Evolutionary conservation across 306 rosid species (phyloP), one percentile per base, ranked within the genome.

Genomic region (Castanopsis chinensis): DNA sequence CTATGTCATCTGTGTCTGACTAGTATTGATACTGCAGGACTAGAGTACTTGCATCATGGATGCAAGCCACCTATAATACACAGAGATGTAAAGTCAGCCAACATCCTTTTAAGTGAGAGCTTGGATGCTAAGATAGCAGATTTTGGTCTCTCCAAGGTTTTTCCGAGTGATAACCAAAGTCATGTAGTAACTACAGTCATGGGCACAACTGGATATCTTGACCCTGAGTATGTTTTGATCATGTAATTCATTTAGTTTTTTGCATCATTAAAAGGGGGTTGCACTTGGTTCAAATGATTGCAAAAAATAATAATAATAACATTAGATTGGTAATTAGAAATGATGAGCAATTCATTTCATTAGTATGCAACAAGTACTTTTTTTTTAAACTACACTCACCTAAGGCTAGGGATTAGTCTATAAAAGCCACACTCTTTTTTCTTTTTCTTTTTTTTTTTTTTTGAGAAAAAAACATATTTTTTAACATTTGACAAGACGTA

Each of bases 171-270:
- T 1, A 76, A 55, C 53, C 79, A n/a, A 71, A 83, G 52, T 45
- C 52, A 61, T 49, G 82, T 61, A 14, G 83, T 74, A 55, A 51
- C 81, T 20, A 27, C 67, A 18, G 75, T 85, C 57, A 81, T 89
- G 92, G 94, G 97, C 23, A 91, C 97, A 11, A 87, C 81, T 79
- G 94, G 97, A 30, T 91, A 89, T 88, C 90, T 90, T 72, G 94
- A 91, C 59, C 97, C 91, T 15, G 92, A 88, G 97, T 90, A 83
- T 69, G 88, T 78, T 69, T 43, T 41, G 60, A 18, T 37, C 25
- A 23, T 11, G 27, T 56, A 32, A 51, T 61, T 60, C 45, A 73
- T 54, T 51, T 52, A 69, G 33, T 8, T 59, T 59, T 58, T 74
- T 65, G 57, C 52, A 45, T 45, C 15, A 45, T 45, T 12, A 45